Percentiles rank a stretch among this genome's conserved stretches.
Conservation (phyloP, 495 filamentous ascomycete species). For the Aspergillus carlsbadensis region DNA sequence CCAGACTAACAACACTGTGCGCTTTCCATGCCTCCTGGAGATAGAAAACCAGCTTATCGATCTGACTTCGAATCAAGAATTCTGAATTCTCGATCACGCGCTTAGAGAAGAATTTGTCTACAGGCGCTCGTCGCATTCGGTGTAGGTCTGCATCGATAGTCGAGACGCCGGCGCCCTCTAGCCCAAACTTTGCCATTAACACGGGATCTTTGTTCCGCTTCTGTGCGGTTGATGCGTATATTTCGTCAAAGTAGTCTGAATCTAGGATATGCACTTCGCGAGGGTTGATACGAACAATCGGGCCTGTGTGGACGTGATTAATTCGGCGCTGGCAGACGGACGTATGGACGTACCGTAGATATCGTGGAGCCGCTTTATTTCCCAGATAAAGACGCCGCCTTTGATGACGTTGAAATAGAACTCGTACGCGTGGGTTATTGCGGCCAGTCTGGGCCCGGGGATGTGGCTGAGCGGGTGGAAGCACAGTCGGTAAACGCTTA, state of each 20-base stretch:
- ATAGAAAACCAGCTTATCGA: conserved; percentile 27
- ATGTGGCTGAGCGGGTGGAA: conserved; percentile 49
- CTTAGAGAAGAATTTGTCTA: conserved; percentile 3
- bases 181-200: neutral
- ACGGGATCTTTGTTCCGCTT: conserved; percentile 21
- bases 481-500: conserved; percentile 43
- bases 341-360: conserved; percentile 22
- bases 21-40: conserved; percentile 12
- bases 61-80: conserved; percentile 11
- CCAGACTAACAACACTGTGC: conserved; percentile 18
- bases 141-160: conserved; percentile 1
- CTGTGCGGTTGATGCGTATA: neutral
- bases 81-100: conserved; percentile 3
- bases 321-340: too few relatives aligned
- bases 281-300: conserved; percentile 54
- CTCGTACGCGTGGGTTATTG: conserved; percentile 48
- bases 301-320: too few relatives aligned
- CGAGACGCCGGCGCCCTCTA: neutral
- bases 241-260: conserved; percentile 1
- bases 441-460: conserved; percentile 46
- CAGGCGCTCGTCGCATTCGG: neutral
- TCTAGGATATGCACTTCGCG: conserved; percentile 28
- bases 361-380: neutral
- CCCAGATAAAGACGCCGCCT: conserved; percentile 30
- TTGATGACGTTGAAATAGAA: conserved; percentile 47